These are phyloP conservation scores for Mycocentrospora acerina DNA, from an alignment of 2,329 filamentous ascomycete species.

Conservation along the genomic window DNA sequence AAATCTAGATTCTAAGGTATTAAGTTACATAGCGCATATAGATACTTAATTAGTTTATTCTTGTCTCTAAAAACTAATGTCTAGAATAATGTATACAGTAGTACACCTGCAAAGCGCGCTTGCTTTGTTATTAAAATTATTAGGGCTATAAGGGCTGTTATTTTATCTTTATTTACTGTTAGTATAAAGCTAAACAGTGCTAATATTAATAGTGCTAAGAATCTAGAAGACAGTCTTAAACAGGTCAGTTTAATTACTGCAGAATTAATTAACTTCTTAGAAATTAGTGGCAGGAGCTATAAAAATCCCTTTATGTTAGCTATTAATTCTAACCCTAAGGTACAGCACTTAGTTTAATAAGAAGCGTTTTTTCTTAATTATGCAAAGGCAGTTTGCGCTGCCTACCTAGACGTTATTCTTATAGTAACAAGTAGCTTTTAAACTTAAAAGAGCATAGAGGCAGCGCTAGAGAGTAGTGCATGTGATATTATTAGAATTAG, in stretches of 20 bases:
- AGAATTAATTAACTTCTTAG: slow-evolving; percentile 64
- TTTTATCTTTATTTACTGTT: slow-evolving; percentile 48
- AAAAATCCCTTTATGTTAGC: slow-evolving; percentile 10
- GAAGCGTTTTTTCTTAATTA: slow-evolving; percentile 72
- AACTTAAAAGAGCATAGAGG: slow-evolving; percentile 57
- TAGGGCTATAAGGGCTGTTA: slow-evolving; percentile 43
- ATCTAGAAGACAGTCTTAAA: slow-evolving; percentile 55
- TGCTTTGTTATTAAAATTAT: slow-evolving; percentile 51
- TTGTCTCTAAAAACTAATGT: slow-evolving; percentile 48
- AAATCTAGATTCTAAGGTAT: slow-evolving; percentile 57
- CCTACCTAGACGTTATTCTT: slow-evolving; percentile 37
- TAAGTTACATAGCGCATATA: slow-evolving; percentile 56
- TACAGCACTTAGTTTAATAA: slow-evolving; percentile 51
- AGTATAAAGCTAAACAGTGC: slow-evolving; percentile 56
- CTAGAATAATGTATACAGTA: slow-evolving; percentile 52
- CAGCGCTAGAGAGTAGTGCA: slow-evolving; percentile 48
- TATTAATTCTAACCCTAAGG: slow-evolving; percentile 11
- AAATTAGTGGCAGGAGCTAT: slow-evolving; percentile 63
- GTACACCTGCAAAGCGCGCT: slow-evolving; percentile 48
- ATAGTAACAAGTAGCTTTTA: slow-evolving; percentile 63
- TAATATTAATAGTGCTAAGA: slow-evolving; percentile 46
- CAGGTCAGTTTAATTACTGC: slow-evolving; percentile 56
- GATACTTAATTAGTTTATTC: slow-evolving; percentile 51
- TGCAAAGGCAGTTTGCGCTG: slow-evolving; percentile 51
- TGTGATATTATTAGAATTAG: slow-evolving; percentile 19